Evolutionary conservation across 768 basidiomycete genomes (phyloP).

Genomic region (Leccinum sublutescens): DNA sequence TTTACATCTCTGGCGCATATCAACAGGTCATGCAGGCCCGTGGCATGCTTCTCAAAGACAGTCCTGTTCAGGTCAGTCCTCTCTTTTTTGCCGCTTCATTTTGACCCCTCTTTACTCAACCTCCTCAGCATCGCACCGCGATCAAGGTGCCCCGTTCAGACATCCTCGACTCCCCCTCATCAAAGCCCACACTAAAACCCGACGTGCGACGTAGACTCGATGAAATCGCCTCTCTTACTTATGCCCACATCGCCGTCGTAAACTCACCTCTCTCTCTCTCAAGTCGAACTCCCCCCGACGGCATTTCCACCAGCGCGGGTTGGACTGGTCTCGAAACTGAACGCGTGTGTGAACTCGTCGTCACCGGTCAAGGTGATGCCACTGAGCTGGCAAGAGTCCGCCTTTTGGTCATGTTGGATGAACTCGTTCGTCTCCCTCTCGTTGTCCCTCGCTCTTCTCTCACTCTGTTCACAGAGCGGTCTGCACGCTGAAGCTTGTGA

Average conservation of each 20-base stretch:
- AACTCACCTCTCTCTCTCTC: conserved; percentile 78
- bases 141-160: conserved; percentile 93
- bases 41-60: conserved; percentile 86
- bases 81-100: not conserved
- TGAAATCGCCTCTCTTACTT: conserved; percentile 90
- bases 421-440: conserved; percentile 62
- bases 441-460: not conserved
- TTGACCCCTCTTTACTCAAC: conserved; percentile 15
- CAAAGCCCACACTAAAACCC: conserved; percentile 75
- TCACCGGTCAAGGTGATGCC: conserved; percentile 85
- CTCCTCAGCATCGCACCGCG: conserved; percentile 68
- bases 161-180: conserved; percentile 82
- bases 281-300: conserved; percentile 73
- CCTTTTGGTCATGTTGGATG: conserved; percentile 90
- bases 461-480: conserved; percentile 59
- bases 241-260: conserved; percentile 91
- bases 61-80: conserved; percentile 71
- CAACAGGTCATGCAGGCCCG: conserved; percentile 91
- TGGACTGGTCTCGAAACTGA: conserved; percentile 94
- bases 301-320: conserved; percentile 71
- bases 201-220: conserved; percentile 86
- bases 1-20: conserved; percentile 87
- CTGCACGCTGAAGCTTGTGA: conserved; percentile 89
- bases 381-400: conserved; percentile 91
- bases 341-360: conserved; percentile 87